Evolutionary conservation across 1,284 basidiomycete genomes (phyloP), one percentile per base, ranked within the genome.

Genomic region (Malassezia caprae): DNA sequence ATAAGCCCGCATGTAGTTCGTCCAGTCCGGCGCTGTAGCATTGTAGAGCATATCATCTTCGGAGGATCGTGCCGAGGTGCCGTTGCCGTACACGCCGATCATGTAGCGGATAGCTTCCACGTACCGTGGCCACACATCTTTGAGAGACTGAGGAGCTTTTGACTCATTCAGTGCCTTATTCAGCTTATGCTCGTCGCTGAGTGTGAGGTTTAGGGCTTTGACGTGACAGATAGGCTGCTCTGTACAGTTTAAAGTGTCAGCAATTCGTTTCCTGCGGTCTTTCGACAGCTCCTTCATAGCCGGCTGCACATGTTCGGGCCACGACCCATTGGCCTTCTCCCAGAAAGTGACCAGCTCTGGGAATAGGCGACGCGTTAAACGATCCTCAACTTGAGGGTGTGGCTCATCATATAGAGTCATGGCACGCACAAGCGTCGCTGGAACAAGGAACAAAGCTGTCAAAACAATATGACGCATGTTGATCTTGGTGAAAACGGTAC

Each of bases 341-440:
- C 41, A 43, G 24, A 43, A 43, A 27, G n/a, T n/a, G 17, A 43
- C n/a, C 12, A 43, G 41, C 41, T 43, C 41, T 11, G 41, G 41
- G 41, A 43, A 43, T 6, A 43, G 24, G 8, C 41, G 41, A 24
- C 27, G 24, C 24, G 41, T 43, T 15, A 43, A 28, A n/a, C 24
- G 24, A 27, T 43, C 27, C n/a, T 43, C 41, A 4, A 43, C 24
- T 21, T 43, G 15, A 2, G 41, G 41, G 27, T 24, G 23, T 4
- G 41, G 41, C 8, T 4, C 19, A 8, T 28, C 41, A 13, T 27
- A 43, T 2, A 43, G 8, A 4, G 37, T 10, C 37, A 39, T 2
- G 10, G 37, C 37, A 8, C 19, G 8, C n/a, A 21, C 37, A 39
- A 19, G 10, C 19, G 19, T 10, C 4, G 37, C 7, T 12, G 19